Percentiles rank a stretch among this genome's conserved stretches.
Conservation (phyloP, 108 stramenopile species). For the Cafeteria roenbergensis region DNA sequence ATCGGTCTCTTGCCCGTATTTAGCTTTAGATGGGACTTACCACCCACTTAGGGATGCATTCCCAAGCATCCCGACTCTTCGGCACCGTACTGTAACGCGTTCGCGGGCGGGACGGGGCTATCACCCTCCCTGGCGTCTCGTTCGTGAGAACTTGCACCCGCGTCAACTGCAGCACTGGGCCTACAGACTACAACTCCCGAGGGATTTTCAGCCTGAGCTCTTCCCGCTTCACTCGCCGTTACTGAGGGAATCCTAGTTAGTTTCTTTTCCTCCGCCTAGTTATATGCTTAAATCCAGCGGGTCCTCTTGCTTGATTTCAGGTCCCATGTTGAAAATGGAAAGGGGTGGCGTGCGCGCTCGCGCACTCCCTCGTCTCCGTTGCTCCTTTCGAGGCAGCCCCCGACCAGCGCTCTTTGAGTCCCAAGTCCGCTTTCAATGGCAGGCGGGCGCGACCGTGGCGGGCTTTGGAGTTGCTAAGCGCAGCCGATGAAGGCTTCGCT, state of each 20-base stretch:
- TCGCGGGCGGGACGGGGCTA: slow-evolving; percentile 68
- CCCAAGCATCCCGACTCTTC: slow-evolving; percentile 86
- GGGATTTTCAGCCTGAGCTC: slow-evolving; percentile 68
- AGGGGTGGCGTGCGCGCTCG: neutral
- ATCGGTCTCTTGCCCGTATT: slow-evolving; percentile 84
- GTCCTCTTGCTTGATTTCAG: slow-evolving; percentile 50
- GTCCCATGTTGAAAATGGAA: neutral
- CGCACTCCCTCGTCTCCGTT: too few relatives aligned
- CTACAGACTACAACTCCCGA: slow-evolving; percentile 66
- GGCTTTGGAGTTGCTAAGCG: too few relatives aligned
- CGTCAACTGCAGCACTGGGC: slow-evolving; percentile 39
- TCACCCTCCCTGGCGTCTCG: slow-evolving; percentile 75
- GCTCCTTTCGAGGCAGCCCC: too few relatives aligned
- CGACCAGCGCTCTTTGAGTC: too few relatives aligned
- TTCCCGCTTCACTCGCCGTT: slow-evolving; percentile 87
- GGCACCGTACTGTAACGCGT: slow-evolving; percentile 43
- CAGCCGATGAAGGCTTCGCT: too few relatives aligned
- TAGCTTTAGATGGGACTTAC: slow-evolving; percentile 90
- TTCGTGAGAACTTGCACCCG: slow-evolving; percentile 75
- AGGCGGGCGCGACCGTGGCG: too few relatives aligned
- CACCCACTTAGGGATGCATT: slow-evolving; percentile 83
- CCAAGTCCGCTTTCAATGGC: too few relatives aligned
- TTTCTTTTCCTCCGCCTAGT: slow-evolving; percentile 92
- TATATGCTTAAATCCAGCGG: slow-evolving; percentile 95
- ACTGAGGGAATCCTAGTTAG: slow-evolving; percentile 84